These are phyloP conservation scores for Pleurotus platypus DNA, from an alignment of 768 basidiomycete genomes.

Conservation along the genomic window DNA sequence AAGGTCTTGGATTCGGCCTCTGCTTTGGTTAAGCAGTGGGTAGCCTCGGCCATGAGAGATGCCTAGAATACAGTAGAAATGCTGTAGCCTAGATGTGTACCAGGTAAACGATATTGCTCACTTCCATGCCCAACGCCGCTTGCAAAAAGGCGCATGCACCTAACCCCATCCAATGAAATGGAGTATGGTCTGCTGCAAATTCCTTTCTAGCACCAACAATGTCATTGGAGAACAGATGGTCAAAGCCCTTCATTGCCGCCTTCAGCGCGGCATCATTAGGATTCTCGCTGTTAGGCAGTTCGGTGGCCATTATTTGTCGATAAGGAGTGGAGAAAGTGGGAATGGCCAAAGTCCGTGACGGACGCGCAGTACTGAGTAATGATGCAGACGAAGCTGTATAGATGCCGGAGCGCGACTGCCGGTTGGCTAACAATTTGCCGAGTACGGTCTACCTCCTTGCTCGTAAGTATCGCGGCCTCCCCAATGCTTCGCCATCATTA, in stretches of 20 bases:
- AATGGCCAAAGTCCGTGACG: neutral
- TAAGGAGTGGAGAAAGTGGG: slow-evolving; percentile 1
- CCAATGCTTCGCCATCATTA: too few relatives aligned
- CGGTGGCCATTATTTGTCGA: neutral
- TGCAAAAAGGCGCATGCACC: slow-evolving; percentile 74
- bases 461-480: too few relatives aligned
- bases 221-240: slow-evolving; percentile 67
- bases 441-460: too few relatives aligned
- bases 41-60: slow-evolving; percentile 62
- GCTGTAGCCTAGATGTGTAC: neutral
- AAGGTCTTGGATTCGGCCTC: slow-evolving; percentile 61
- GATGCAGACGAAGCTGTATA: neutral
- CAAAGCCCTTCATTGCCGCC: slow-evolving; percentile 53
- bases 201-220: slow-evolving; percentile 47
- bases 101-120: slow-evolving; percentile 20
- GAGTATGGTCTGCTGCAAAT: slow-evolving; percentile 51
- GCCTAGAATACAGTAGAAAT: slow-evolving; percentile 28
- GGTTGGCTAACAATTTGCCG: neutral
- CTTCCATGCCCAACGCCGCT: slow-evolving; percentile 82
- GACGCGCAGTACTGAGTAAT: neutral
- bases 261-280: slow-evolving; percentile 21
- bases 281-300: neutral
- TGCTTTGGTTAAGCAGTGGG: slow-evolving; percentile 48
- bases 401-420: neutral
- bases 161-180: slow-evolving; percentile 70